Evolutionary conservation across 208 protist genomes (phyloP).

Genomic region (Leishmania turanica): DNA sequence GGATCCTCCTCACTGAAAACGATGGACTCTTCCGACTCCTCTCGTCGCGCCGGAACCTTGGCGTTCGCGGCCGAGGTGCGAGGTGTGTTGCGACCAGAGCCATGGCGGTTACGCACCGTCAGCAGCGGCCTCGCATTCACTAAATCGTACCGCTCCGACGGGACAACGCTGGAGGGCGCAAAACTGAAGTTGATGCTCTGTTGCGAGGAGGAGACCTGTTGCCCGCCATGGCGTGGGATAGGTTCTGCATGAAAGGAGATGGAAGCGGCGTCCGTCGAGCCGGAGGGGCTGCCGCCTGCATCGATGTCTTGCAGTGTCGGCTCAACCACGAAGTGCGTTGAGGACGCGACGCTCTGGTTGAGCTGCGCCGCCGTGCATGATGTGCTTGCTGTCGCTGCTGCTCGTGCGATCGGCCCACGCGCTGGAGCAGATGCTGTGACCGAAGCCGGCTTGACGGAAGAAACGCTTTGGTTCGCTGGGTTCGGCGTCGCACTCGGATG

Average conservation of each 20-base stretch:
- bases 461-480: neutral
- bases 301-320: neutral
- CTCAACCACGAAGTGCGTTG: neutral
- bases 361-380: conserved; percentile 4
- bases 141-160: conserved; percentile 7
- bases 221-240: neutral
- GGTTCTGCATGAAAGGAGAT: conserved; percentile 13
- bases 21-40: conserved; percentile 10
- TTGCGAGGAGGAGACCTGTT: neutral
- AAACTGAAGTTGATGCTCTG: conserved; percentile 27
- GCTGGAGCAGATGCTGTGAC: neutral
- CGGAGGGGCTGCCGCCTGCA: neutral
- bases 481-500: conserved; percentile 17
- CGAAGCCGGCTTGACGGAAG: neutral
- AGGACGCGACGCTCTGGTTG: conserved; percentile 20
- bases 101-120: neutral
- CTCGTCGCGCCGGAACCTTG: neutral
- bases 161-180: neutral
- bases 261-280: conserved; percentile 7
- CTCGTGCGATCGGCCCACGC: neutral
- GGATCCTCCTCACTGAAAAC: neutral
- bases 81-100: conserved; percentile 1
- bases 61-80: neutral
- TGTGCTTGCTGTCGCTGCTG: neutral
- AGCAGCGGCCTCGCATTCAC: neutral